These are phyloP conservation scores for Solanum gandarillasii DNA, from an alignment of 257 asterid genomes.

Conservation along the genomic window DNA sequence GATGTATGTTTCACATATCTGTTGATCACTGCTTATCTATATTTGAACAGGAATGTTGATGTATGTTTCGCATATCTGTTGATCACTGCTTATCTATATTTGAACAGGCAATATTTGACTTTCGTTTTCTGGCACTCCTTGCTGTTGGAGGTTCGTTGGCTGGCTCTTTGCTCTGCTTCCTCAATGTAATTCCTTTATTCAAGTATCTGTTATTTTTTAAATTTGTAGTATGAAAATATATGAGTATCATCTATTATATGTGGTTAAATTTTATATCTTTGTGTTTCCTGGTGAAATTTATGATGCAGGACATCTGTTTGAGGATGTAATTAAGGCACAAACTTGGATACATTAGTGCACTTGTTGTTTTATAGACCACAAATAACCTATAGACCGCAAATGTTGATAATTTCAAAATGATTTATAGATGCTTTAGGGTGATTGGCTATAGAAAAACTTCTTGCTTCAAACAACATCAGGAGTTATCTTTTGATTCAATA, in stretches of 20 bases:
- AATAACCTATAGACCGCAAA: not conserved
- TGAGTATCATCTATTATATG: not conserved
- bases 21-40: not conserved
- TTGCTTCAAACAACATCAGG: not conserved
- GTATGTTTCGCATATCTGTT: not conserved
- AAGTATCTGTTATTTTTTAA: not conserved
- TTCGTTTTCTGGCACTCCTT: conserved; percentile 78
- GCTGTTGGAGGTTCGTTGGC: conserved; percentile 85
- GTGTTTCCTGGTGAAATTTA: not conserved
- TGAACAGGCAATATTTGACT: conserved; percentile 67
- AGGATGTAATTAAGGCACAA: not conserved
- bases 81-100: not conserved
- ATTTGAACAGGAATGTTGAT: conserved; percentile 20
- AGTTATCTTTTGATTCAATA: not conserved
- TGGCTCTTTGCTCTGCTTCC: conserved; percentile 86
- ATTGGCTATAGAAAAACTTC: not conserved
- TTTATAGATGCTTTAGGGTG: not conserved
- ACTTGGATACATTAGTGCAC: not conserved
- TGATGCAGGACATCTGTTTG: not conserved
- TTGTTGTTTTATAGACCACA: not conserved
- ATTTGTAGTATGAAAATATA: not conserved
- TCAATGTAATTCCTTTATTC: conserved; percentile 47
- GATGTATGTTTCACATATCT: not conserved
- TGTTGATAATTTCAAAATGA: not conserved
- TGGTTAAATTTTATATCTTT: not conserved